Conservation (phyloP, 2,329 filamentous ascomycete species). For the Gyromitra esculenta region DNA sequence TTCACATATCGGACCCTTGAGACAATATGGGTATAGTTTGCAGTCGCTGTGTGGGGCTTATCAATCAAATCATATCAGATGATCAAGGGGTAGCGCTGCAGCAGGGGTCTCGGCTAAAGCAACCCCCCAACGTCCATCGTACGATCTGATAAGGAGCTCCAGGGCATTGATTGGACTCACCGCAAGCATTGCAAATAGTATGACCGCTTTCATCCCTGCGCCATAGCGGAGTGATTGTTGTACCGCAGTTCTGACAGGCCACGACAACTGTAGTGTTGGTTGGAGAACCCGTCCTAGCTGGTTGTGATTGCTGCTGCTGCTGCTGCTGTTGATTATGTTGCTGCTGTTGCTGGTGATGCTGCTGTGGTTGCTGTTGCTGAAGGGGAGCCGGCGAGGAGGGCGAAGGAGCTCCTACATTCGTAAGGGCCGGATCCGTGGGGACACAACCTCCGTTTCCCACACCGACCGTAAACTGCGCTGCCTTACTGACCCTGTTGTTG, state of each 20-base stretch:
- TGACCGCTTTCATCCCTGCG: slow-evolving; percentile 91
- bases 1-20: slow-evolving; percentile 17
- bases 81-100: slow-evolving; percentile 47
- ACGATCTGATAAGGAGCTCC: slow-evolving; percentile 53
- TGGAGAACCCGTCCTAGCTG: slow-evolving; percentile 54
- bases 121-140: slow-evolving; percentile 43
- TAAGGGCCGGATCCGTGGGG: slow-evolving; percentile 50
- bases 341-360: slow-evolving; percentile 17
- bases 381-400: slow-evolving; percentile 27
- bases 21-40: slow-evolving; percentile 39
- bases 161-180: slow-evolving; percentile 66
- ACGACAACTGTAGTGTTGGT: slow-evolving; percentile 74
- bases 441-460: slow-evolving; percentile 48
- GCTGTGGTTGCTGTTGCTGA: slow-evolving; percentile 28
- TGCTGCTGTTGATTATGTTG: slow-evolving; percentile 33
- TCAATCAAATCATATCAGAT: slow-evolving; percentile 55
- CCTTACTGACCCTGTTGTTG: slow-evolving; percentile 95
- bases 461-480: slow-evolving; percentile 73
- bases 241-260: slow-evolving; percentile 95
- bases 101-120: slow-evolving; percentile 48
- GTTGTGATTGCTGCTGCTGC: slow-evolving; percentile 54
- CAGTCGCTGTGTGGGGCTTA: slow-evolving; percentile 42
- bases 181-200: slow-evolving; percentile 98
- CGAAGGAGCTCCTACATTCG: slow-evolving; percentile 30
- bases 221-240: slow-evolving; percentile 96